Conservation (phyloP, 306 rosid genomes). For the Herpetospermum pedunculosum region DNA sequence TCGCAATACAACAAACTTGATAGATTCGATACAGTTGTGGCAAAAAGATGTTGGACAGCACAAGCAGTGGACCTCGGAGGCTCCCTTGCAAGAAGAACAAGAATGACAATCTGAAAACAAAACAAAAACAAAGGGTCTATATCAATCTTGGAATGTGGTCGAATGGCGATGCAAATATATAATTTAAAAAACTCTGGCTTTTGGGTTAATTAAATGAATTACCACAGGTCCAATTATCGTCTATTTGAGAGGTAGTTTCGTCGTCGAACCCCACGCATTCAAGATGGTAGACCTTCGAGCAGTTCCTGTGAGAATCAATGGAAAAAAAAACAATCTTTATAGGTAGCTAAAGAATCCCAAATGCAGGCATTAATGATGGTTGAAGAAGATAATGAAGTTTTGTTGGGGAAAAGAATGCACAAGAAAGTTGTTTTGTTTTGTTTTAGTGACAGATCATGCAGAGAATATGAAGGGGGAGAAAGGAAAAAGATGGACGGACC, state of each 20-base stretch:
- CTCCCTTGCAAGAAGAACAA: constrained; percentile 31
- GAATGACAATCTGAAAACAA: constrained; percentile 36
- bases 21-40: constrained; percentile 21
- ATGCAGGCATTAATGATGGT: not conserved
- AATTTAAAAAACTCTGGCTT: not conserved
- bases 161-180: not conserved
- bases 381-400: no score
- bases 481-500: constrained; percentile 8
- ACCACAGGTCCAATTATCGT: constrained; percentile 48
- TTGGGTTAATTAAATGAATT: constrained; percentile 17
- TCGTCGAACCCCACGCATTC: constrained; percentile 29
- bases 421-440: not conserved
- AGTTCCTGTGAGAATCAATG: constrained; percentile 31
- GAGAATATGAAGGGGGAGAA: not conserved
- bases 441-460: no score
- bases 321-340: not conserved
- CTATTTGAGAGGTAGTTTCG: not conserved
- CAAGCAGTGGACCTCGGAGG: constrained; percentile 36
- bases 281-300: constrained; percentile 55
- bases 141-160: not conserved
- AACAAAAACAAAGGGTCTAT: not conserved
- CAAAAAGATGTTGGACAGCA: constrained; percentile 55
- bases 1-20: constrained; percentile 21
- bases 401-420: no score
- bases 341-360: not conserved